phyloP scores from a whole-genome alignment of 73 alveolate species.

The Tetrahymena elliotti region DNA sequence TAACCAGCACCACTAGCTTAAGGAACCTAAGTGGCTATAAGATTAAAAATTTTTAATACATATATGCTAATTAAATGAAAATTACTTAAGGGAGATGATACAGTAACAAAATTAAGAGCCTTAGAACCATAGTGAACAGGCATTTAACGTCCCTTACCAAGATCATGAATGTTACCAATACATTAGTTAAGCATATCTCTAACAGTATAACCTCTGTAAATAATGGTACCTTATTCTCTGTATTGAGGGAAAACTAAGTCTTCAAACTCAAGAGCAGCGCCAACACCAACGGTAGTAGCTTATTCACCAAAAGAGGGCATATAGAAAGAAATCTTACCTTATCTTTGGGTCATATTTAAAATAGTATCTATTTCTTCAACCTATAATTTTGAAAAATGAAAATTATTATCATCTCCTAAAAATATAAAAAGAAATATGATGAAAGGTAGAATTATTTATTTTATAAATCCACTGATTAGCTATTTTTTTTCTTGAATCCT shows the following conservation, averaged over 20 bases:
- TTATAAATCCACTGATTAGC: too few species aligned
- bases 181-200: conserved; percentile 82
- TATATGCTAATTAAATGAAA: too few species aligned
- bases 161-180: conserved; percentile 71
- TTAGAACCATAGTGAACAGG: conserved; percentile 92
- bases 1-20: conserved; percentile 96
- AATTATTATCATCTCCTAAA: too few species aligned
- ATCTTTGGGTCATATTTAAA: conserved; percentile 53
- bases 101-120: conserved; percentile 74
- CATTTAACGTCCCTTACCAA: conserved; percentile 92
- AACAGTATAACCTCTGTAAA: conserved; percentile 89
- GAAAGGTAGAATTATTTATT: too few species aligned
- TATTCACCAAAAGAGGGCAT: conserved; percentile 73
- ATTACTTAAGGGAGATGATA: conserved; percentile 86
- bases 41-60: background rate
- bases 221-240: conserved; percentile 83
- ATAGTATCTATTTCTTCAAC: conserved; percentile 40
- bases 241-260: conserved; percentile 89
- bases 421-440: too few species aligned
- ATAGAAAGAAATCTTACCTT: conserved; percentile 63
- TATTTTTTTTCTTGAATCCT: too few species aligned
- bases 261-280: conserved; percentile 74
- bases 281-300: conserved; percentile 77
- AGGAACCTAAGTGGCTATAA: conserved; percentile 63
- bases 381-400: background rate